Evolutionary conservation across 129 eudicot genomes (phyloP).

Genomic region (Ambrosia trifida): DNA sequence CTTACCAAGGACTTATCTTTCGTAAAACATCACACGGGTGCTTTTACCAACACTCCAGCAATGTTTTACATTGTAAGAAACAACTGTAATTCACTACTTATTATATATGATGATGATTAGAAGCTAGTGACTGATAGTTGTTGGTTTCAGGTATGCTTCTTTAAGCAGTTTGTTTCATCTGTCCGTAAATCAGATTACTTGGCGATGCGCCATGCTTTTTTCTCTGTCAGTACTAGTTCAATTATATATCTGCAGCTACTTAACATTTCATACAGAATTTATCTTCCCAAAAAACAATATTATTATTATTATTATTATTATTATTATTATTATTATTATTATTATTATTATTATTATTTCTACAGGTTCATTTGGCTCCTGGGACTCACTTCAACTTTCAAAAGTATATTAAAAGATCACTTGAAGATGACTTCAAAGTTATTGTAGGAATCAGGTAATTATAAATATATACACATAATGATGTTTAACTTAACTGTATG

Average conservation of each 20-base stretch:
- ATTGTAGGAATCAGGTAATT: slow-evolving; percentile 84
- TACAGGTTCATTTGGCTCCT: slow-evolving; percentile 73
- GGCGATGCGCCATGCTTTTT: slow-evolving; percentile 73
- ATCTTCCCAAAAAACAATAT: too few species aligned
- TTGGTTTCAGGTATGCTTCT: slow-evolving; percentile 61
- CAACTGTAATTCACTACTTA: background rate
- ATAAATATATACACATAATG: background rate
- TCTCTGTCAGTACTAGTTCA: slow-evolving; percentile 48
- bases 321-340: too few species aligned
- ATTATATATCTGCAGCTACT: background rate
- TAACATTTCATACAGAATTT: too few species aligned
- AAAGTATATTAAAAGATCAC: slow-evolving; percentile 76
- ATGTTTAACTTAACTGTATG: background rate
- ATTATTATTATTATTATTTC: background rate
- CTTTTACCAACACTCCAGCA: slow-evolving; percentile 57
- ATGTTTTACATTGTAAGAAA: slow-evolving; percentile 58
- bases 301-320: background rate
- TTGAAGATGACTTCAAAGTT: slow-evolving; percentile 88
- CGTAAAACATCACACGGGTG: slow-evolving; percentile 58
- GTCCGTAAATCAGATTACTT: slow-evolving; percentile 73
- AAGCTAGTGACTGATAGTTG: too few species aligned
- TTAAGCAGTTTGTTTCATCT: slow-evolving; percentile 58
- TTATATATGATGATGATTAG: too few species aligned
- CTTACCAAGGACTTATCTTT: slow-evolving; percentile 74
- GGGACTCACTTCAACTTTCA: slow-evolving; percentile 87